A percentile compares a stretch with the other conserved stretches of the same genome.
Conservation (phyloP, 2,329 filamentous ascomycete genomes). For the Penicillium thymicola region DNA sequence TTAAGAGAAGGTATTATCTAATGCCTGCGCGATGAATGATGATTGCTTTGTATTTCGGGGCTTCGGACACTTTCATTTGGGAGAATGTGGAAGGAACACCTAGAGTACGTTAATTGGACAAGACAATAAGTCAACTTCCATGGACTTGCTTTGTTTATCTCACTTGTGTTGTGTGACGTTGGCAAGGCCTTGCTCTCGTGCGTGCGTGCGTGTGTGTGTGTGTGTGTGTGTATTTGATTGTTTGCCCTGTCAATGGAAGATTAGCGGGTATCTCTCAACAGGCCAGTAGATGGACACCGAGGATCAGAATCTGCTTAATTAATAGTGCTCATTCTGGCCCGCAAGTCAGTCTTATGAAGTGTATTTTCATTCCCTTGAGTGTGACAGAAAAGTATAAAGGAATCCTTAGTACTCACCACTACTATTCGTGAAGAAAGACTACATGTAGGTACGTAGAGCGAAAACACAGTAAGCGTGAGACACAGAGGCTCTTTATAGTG, state of each 20-base stretch:
- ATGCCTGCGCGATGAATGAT: not conserved
- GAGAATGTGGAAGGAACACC: not conserved
- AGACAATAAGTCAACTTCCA: not conserved
- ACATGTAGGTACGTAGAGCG: not conserved
- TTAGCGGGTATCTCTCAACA: not conserved
- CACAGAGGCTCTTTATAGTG: not conserved
- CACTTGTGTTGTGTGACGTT: not conserved
- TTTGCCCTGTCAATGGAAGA: not conserved
- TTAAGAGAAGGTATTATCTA: not conserved
- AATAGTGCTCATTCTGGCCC: conserved; percentile 8
- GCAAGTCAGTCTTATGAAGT: conserved; percentile 12
- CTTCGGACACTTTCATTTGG: not conserved
- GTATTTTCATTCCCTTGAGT: conserved; percentile 11
- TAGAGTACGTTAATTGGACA: not conserved
- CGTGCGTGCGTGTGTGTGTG: not conserved
- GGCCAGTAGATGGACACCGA: not conserved
- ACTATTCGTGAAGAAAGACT: not conserved
- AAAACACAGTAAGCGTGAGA: not conserved
- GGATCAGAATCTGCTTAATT: conserved; percentile 23
- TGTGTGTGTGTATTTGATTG: not conserved
- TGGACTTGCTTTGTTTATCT: not conserved
- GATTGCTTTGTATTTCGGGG: not conserved
- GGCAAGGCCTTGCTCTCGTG: not conserved
- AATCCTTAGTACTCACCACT: not conserved
- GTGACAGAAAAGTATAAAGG: too few species aligned